Evolutionary conservation across 371 early-diverging fungal genomes (phyloP).

Genomic region (Mortierella sp.): DNA sequence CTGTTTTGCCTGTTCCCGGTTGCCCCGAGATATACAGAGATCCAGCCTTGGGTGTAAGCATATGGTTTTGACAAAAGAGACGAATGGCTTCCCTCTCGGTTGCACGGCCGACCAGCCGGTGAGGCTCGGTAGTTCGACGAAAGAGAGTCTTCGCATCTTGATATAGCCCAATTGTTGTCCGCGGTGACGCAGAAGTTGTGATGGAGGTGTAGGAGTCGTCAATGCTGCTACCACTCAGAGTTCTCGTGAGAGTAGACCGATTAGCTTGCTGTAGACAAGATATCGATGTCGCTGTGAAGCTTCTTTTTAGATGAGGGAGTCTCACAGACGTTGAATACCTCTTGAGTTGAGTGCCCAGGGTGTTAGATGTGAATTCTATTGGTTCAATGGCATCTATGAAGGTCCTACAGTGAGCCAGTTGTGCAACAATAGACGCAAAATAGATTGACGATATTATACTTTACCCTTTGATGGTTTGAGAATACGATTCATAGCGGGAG

Average conservation of each 20-base stretch:
- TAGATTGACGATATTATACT: neutral
- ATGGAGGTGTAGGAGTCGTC: neutral
- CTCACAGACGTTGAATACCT: neutral
- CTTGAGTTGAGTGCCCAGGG: neutral
- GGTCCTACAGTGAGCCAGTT: neutral
- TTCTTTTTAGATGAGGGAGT: neutral
- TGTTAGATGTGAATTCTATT: neutral
- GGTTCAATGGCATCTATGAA: neutral
- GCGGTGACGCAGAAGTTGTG: neutral
- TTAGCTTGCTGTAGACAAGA: neutral
- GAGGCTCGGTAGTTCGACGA: conserved; percentile 72
- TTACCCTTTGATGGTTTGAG: conserved; percentile 28
- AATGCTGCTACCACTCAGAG: neutral
- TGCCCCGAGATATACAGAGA: conserved; percentile 91
- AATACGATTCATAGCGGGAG: conserved; percentile 33
- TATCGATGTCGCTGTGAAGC: neutral
- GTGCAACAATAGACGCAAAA: neutral
- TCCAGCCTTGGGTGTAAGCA: conserved; percentile 56
- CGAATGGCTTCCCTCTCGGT: conserved; percentile 72
- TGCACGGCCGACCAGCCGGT: conserved; percentile 81
- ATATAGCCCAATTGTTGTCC: conserved; percentile 15
- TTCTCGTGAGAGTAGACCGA: neutral
- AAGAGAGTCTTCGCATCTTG: conserved; percentile 72
- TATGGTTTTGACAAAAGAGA: conserved; percentile 65
- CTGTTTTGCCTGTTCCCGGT: conserved; percentile 97